A percentile compares a stretch with the other conserved stretches of the same genome.
These are phyloP conservation scores for Neurospora sublineolata DNA, from an alignment of 495 filamentous ascomycete genomes.

Conservation along the genomic window DNA sequence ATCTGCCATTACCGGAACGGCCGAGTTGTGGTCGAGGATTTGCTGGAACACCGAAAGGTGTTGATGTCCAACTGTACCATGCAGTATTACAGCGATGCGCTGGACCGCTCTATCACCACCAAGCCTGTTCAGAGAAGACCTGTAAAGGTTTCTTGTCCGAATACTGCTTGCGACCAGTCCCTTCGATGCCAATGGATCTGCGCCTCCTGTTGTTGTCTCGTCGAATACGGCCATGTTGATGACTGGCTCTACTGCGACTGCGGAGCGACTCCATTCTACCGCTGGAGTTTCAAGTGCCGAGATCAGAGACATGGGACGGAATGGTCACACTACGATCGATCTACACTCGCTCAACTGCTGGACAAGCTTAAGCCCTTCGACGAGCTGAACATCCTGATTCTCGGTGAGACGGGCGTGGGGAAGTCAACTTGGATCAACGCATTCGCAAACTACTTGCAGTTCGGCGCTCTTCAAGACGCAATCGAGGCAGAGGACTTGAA, in stretches of 20 bases:
- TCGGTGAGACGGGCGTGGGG: conserved; percentile 34
- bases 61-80: conserved; percentile 14
- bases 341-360: neutral
- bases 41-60: conserved; percentile 12
- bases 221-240: conserved; percentile 26
- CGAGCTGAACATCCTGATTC: conserved; percentile 32
- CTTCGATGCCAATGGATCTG: conserved; percentile 22
- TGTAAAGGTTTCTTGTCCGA: conserved; percentile 24
- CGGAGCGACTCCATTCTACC: conserved; percentile 13
- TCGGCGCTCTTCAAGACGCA: conserved; percentile 25
- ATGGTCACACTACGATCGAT: neutral
- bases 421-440: conserved; percentile 39
- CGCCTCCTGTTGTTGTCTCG: conserved; percentile 9
- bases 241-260: conserved; percentile 28
- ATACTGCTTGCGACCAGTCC: conserved; percentile 7
- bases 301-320: conserved; percentile 8
- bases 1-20: conserved; percentile 11
- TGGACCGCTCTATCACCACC: conserved; percentile 4
- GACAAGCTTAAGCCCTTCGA: conserved; percentile 9
- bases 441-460: conserved; percentile 33
- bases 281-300: conserved; percentile 24
- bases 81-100: neutral
- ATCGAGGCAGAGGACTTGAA: conserved; percentile 10
- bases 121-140: conserved; percentile 14
- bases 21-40: conserved; percentile 5